Conservation (phyloP, 2,329 filamentous ascomycete species). For the Bipolaris bicolor region DNA sequence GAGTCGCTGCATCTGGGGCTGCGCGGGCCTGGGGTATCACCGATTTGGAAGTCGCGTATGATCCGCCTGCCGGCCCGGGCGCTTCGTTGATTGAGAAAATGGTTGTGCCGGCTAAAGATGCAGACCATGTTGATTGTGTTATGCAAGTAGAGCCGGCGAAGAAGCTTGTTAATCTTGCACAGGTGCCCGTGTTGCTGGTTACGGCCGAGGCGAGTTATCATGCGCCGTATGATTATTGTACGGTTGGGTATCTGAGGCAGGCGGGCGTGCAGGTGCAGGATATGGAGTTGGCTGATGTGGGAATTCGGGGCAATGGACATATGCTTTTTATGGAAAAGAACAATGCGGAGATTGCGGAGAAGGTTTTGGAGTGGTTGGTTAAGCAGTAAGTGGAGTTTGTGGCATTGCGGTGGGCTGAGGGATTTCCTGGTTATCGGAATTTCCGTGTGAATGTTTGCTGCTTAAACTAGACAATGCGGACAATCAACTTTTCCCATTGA, state of each 20-base stretch:
- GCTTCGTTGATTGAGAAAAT: constrained; percentile 30
- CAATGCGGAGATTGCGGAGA: constrained; percentile 22
- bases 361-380: background rate
- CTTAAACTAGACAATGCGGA: no score
- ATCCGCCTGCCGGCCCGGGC: constrained; percentile 36
- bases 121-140: constrained; percentile 45
- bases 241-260: constrained; percentile 59
- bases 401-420: no score
- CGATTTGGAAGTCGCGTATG: constrained; percentile 40
- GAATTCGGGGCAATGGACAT: constrained; percentile 64
- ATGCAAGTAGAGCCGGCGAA: constrained; percentile 51
- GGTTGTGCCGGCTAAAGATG: constrained; percentile 29
- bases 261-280: constrained; percentile 34
- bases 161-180: constrained; percentile 56
- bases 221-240: constrained; percentile 62
- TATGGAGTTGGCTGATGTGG: constrained; percentile 57
- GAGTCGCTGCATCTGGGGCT: constrained; percentile 17
- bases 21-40: constrained; percentile 45
- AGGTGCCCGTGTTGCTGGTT: constrained; percentile 57
- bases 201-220: constrained; percentile 63
- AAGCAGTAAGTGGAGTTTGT: background rate
- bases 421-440: no score
- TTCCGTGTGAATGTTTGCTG: no score
- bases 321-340: constrained; percentile 47
- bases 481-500: no score